Percentiles rank a stretch among this genome's conserved stretches.
Conservation (phyloP, 1,284 basidiomycete species). For the Leccinum fuscescens region DNA sequence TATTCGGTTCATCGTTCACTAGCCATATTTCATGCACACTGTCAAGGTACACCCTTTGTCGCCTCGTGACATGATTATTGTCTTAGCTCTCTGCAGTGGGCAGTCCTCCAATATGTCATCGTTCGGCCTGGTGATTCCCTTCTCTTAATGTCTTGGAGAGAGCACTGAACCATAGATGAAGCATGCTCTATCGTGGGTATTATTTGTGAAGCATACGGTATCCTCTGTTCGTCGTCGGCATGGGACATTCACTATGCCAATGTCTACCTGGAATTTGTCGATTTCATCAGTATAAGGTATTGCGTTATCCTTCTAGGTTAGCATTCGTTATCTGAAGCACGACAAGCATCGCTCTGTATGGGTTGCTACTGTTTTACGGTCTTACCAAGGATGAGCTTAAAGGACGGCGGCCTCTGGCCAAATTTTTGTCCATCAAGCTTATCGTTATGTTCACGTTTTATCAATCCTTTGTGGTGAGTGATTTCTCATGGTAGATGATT, state of each 20-base stretch:
- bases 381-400: conserved; percentile 75
- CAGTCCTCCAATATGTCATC: conserved; percentile 81
- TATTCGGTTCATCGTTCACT: conserved; percentile 5
- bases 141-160: conserved; percentile 29
- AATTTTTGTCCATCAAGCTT: conserved; percentile 81
- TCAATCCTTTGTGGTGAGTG: conserved; percentile 66
- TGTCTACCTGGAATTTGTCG: conserved; percentile 69
- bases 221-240: conserved; percentile 65
- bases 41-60: conserved; percentile 55
- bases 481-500: neutral
- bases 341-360: conserved; percentile 72
- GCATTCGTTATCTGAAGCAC: conserved; percentile 1
- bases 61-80: neutral
- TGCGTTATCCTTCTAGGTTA: conserved; percentile 8
- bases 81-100: conserved; percentile 50
- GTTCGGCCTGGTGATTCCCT: conserved; percentile 59
- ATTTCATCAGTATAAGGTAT: conserved; percentile 78
- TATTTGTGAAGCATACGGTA: conserved; percentile 62
- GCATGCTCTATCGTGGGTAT: conserved; percentile 67
- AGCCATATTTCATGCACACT: conserved; percentile 87
- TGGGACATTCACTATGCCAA: conserved; percentile 65
- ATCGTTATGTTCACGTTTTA: conserved; percentile 87
- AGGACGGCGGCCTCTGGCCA: conserved; percentile 75
- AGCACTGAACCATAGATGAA: conserved; percentile 16
- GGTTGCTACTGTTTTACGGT: conserved; percentile 78